Evolutionary conservation across 257 asterid species (phyloP).

Genomic region (Solanum gandarillasii): DNA sequence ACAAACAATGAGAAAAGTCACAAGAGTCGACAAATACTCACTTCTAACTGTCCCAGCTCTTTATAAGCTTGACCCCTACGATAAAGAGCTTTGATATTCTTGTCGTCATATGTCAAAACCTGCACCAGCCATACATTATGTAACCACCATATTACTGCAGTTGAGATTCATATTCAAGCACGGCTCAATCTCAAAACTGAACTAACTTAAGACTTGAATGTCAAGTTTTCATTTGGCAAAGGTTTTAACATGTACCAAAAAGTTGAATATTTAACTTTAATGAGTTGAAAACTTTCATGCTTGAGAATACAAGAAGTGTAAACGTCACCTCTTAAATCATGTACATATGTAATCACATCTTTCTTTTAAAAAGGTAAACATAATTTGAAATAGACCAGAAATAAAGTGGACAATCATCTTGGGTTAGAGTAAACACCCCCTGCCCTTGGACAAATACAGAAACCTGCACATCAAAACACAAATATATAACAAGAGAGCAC

Average conservation of each 20-base stretch:
- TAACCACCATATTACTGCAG: slow-evolving; percentile 4
- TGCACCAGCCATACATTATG: slow-evolving; percentile 14
- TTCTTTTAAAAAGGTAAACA: background rate
- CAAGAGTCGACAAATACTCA: slow-evolving; percentile 26
- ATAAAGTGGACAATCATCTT: background rate
- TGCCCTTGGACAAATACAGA: background rate
- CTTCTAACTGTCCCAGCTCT: slow-evolving; percentile 58
- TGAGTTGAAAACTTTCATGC: background rate
- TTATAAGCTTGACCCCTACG: slow-evolving; percentile 91
- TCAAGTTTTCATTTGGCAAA: background rate
- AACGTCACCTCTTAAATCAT: background rate
- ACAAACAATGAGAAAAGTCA: slow-evolving; percentile 5
- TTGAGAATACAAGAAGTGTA: background rate
- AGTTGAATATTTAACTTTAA: background rate
- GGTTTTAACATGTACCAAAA: background rate
- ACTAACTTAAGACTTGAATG: background rate
- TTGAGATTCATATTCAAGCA: background rate
- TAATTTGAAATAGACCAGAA: background rate
- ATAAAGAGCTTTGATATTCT: slow-evolving; percentile 82
- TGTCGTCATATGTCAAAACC: slow-evolving; percentile 66
- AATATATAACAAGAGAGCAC: background rate
- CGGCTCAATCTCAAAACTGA: background rate
- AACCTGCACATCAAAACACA: background rate
- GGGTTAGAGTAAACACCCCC: background rate
- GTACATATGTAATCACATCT: background rate